These are phyloP conservation scores for Lipomyces kockii DNA, from an alignment of 805 yeast genomes.

Conservation along the genomic window DNA sequence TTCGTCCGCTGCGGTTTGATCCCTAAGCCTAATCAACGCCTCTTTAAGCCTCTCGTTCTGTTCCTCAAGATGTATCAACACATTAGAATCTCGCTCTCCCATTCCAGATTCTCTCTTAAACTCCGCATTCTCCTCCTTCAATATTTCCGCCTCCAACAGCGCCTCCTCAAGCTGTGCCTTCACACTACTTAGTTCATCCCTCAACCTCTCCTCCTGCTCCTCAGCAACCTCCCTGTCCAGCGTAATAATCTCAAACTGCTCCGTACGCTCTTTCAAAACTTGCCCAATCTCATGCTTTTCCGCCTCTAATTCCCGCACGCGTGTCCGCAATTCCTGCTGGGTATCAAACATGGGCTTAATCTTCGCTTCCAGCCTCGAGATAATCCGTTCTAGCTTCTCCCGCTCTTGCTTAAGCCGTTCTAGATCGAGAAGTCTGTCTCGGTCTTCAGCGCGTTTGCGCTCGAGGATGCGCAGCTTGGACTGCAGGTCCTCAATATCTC, in stretches of 20 bases:
- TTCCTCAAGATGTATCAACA: conserved; percentile 33
- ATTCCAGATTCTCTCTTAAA: conserved; percentile 8
- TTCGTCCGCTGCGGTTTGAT: conserved; percentile 38
- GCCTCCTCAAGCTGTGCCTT: conserved; percentile 36
- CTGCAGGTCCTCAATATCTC: conserved; percentile 16
- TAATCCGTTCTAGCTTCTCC: conserved; percentile 38
- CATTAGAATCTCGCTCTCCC: conserved; percentile 3
- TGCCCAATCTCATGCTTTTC: conserved; percentile 34
- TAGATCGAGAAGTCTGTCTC: conserved; percentile 32
- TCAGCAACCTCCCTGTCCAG: conserved; percentile 48
- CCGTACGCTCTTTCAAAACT: conserved; percentile 37
- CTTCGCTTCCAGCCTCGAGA: conserved; percentile 42
- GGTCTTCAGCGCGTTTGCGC: conserved; percentile 40
- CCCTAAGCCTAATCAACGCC: conserved; percentile 50
- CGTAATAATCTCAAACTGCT: conserved; percentile 43
- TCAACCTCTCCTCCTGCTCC: conserved; percentile 41
- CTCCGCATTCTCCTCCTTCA: conserved; percentile 40
- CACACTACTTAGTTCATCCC: conserved; percentile 38
- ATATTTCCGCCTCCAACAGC: conserved; percentile 40
- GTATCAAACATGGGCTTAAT: conserved; percentile 43
- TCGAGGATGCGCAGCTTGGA: conserved; percentile 29
- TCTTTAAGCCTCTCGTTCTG: conserved; percentile 52
- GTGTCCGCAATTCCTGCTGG: conserved; percentile 37
- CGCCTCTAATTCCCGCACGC: conserved; percentile 32
- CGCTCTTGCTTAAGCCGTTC: conserved; percentile 36